These are phyloP conservation scores for Astrothelium subdiscretum DNA, from an alignment of 495 filamentous ascomycete species.

Conservation along the genomic window DNA sequence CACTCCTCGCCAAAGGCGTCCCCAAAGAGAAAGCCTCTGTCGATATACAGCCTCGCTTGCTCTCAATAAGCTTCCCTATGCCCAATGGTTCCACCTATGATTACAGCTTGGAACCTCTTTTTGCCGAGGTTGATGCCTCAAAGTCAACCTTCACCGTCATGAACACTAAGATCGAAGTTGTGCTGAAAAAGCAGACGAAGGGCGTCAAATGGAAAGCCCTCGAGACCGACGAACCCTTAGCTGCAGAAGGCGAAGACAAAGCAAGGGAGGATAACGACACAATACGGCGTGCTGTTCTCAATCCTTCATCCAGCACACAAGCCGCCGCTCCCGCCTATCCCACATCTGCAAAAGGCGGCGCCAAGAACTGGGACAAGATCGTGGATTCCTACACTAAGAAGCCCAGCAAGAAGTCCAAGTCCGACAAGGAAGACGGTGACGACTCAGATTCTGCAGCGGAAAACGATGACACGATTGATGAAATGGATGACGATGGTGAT, in stretches of 20 bases:
- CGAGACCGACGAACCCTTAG: constrained; percentile 32
- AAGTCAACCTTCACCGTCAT: constrained; percentile 52
- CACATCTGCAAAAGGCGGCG: constrained; percentile 71
- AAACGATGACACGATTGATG: constrained; percentile 35
- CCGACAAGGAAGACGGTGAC: constrained; percentile 21
- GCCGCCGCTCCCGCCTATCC: constrained; percentile 57
- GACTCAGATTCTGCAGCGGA: constrained; percentile 8
- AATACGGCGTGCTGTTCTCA: constrained; percentile 6
- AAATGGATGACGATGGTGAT: constrained; percentile 46
- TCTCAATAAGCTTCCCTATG: constrained; percentile 58
- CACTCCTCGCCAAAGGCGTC: constrained; percentile 61
- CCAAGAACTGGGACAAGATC: constrained; percentile 89
- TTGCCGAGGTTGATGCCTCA: constrained; percentile 48
- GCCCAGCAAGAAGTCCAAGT: constrained; percentile 20
- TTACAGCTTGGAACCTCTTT: constrained; percentile 63
- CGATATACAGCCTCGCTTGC: constrained; percentile 45
- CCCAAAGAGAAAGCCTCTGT: constrained; percentile 48
- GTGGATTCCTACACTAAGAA: constrained; percentile 45
- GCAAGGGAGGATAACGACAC: not conserved
- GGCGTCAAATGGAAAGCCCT: constrained; percentile 69
- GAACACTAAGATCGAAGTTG: constrained; percentile 75
- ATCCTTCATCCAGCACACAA: constrained; percentile 8
- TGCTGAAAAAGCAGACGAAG: constrained; percentile 52
- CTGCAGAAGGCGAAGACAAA: constrained; percentile 8
- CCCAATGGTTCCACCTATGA: constrained; percentile 44